These are phyloP conservation scores for Clonostachys chloroleuca DNA, from an alignment of 2,329 filamentous ascomycete genomes.

Conservation along the genomic window DNA sequence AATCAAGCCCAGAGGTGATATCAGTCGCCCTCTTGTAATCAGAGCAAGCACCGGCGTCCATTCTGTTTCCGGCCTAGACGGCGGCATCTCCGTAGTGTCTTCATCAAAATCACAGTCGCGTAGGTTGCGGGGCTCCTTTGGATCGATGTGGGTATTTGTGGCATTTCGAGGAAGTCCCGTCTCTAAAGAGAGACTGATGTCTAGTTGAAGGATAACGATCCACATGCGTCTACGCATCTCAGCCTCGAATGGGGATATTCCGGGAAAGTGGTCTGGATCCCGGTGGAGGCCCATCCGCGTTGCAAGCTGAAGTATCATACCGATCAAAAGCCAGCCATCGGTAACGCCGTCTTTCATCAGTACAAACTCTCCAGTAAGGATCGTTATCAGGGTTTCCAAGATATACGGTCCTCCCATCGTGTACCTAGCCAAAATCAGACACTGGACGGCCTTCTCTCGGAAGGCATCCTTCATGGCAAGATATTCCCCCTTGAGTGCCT, in stretches of 20 bases:
- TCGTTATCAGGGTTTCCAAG: no score
- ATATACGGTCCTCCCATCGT: no score
- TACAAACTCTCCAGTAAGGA: no score
- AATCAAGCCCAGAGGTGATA: no score
- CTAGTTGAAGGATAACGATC: conserved; percentile 48
- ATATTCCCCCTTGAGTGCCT: no score
- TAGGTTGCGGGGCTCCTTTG: conserved; percentile 5
- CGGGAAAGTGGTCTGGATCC: conserved; percentile 45
- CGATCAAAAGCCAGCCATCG: conserved; percentile 26
- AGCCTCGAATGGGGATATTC: conserved; percentile 41
- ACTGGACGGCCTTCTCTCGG: no score
- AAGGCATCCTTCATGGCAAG: no score
- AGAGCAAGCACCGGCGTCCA: conserved; percentile 6
- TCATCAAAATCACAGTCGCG: conserved; percentile 6
- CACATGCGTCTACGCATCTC: conserved; percentile 46
- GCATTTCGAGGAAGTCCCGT: conserved; percentile 62
- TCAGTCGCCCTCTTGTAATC: no score
- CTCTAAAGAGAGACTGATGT: conserved; percentile 59
- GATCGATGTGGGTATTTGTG: conserved; percentile 4
- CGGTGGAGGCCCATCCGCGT: conserved; percentile 55
- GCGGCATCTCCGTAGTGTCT: conserved; percentile 3
- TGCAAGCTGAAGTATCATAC: conserved; percentile 45
- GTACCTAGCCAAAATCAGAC: no score
- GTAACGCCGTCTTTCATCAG: no score
- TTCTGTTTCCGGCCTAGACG: conserved; percentile 3